A percentile compares a stretch with the other conserved stretches of the same genome.
phyloP scores from a whole-genome alignment of 768 basidiomycete species.

The Lactifluus rugatus region DNA sequence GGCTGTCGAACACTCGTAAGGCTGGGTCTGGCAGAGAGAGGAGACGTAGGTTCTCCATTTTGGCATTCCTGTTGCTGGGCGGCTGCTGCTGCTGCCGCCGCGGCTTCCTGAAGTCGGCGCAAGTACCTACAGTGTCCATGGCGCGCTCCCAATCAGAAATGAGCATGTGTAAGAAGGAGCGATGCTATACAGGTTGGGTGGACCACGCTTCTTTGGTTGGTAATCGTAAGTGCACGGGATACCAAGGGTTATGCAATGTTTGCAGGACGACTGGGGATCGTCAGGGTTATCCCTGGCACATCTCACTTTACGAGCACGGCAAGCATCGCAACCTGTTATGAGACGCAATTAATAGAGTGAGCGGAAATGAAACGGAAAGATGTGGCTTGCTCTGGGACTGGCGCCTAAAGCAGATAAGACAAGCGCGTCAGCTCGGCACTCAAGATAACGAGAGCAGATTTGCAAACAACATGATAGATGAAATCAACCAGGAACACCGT shows the following conservation, averaged over 20 bases:
- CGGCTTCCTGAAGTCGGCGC: constrained; percentile 66
- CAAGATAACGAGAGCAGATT: constrained; percentile 23
- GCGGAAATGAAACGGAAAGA: constrained; percentile 18
- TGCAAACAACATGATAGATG: constrained; percentile 30
- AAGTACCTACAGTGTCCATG: constrained; percentile 46
- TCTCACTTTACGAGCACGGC: constrained; percentile 77
- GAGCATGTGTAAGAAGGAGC: not conserved
- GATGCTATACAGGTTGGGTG: constrained; percentile 70
- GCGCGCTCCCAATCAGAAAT: not conserved
- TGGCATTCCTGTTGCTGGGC: constrained; percentile 33
- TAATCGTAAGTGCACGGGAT: constrained; percentile 88
- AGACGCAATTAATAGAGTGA: constrained; percentile 21
- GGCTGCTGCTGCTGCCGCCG: constrained; percentile 44
- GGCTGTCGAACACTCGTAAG: constrained; percentile 12
- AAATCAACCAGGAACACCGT: not conserved
- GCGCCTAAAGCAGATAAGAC: constrained; percentile 42
- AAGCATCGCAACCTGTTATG: constrained; percentile 69
- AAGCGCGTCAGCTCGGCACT: constrained; percentile 28
- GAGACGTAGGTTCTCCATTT: constrained; percentile 22
- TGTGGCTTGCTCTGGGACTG: constrained; percentile 69
- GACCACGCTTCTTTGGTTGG: constrained; percentile 88
- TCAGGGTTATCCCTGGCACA: constrained; percentile 75
- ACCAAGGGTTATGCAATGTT: constrained; percentile 73
- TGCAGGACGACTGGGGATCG: constrained; percentile 71
- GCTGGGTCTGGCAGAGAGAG: constrained; percentile 11